Conservation (phyloP, 2,329 filamentous ascomycete genomes). For the Apiospora arundinis region DNA sequence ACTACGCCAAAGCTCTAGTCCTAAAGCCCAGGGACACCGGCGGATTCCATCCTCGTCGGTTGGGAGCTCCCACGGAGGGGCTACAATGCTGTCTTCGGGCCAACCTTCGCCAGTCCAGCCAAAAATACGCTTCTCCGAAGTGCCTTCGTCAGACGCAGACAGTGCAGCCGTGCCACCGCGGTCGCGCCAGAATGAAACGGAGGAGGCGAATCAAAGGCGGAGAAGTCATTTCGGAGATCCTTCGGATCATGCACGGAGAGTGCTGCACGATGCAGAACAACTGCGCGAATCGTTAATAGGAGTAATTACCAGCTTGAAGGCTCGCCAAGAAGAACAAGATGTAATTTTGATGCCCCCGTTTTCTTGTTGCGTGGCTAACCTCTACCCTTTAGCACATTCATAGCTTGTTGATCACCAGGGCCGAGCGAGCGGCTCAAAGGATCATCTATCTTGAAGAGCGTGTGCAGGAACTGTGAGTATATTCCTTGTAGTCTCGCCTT, state of each 20-base stretch:
- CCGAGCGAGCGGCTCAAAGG: slow-evolving; percentile 62
- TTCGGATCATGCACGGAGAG: slow-evolving; percentile 37
- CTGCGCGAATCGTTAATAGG: slow-evolving; percentile 57
- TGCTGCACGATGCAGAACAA: slow-evolving; percentile 49
- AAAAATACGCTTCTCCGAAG: not conserved
- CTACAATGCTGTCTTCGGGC: not conserved
- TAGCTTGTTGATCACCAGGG: slow-evolving; percentile 62
- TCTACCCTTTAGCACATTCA: slow-evolving; percentile 61
- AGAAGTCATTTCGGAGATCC: slow-evolving; percentile 24
- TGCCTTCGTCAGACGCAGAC: not conserved
- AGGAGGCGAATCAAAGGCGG: not conserved
- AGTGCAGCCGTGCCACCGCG: not conserved
- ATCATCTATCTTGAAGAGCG: slow-evolving; percentile 66
- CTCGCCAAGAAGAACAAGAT: slow-evolving; percentile 65
- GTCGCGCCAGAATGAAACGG: not conserved
- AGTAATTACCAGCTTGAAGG: slow-evolving; percentile 57
- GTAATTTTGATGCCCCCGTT: slow-evolving; percentile 44
- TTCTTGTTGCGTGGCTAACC: slow-evolving; percentile 28
- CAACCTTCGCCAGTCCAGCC: slow-evolving; percentile 3
- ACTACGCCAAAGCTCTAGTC: slow-evolving; percentile 28
- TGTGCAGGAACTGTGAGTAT: slow-evolving; percentile 60
- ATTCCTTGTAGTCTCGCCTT: slow-evolving; percentile 26
- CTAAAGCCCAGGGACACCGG: slow-evolving; percentile 12
- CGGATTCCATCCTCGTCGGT: slow-evolving; percentile 10
- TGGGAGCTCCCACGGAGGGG: not conserved